Evolutionary conservation across 2,329 filamentous ascomycete genomes (phyloP), one percentile per base, ranked within the genome.

Genomic region (Hypoxylon sp.): DNA sequence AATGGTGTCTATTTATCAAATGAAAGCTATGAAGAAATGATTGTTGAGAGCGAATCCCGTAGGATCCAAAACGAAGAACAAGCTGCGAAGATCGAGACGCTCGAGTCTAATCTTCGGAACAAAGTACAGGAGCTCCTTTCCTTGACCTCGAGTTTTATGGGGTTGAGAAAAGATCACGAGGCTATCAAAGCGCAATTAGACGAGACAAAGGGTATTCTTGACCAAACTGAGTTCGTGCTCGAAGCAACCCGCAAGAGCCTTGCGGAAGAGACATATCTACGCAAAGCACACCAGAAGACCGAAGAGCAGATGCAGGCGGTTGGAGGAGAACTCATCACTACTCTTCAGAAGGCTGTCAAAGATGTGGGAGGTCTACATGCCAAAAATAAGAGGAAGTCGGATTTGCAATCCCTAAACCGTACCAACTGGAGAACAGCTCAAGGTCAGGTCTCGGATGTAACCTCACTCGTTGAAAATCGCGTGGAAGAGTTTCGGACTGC

Each of bases 1-100:
- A 98, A 98, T 77, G 96, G 96, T 59, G 95, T 99, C 1, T 98
- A 98, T 78, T 85, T 99, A 35, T 92, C 95, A 0, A 92, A 93
- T 63, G 94, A 97, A 65, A 88, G 88, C 14, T 98, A 94, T 76
- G 95, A 98, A 77, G 93, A 97, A 74, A 92, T 99, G 81, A 95
- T 91, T 0, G 92, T 93, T 4, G 91, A 97, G 78, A 98, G 92
- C 80, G 96, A 99, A 80, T 97, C 95, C 1, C 88, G 94, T 58
- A 87, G 94, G 11, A 98, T 98, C 69, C 87, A 98, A 42, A 92
- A 91, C 73, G 95, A 98, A 75, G 96, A 99, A 78, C 95, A 98
- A 76, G 88, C 90, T 6, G 94, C 95, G 73, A 95, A 94, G 79
- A 94, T 99, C 51, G 94, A 97, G 77, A 94, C 93, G 0, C 91